Base-by-base conservation (phyloP, 1,139 yeast species). In the Zygoascus meyerae region DNA sequence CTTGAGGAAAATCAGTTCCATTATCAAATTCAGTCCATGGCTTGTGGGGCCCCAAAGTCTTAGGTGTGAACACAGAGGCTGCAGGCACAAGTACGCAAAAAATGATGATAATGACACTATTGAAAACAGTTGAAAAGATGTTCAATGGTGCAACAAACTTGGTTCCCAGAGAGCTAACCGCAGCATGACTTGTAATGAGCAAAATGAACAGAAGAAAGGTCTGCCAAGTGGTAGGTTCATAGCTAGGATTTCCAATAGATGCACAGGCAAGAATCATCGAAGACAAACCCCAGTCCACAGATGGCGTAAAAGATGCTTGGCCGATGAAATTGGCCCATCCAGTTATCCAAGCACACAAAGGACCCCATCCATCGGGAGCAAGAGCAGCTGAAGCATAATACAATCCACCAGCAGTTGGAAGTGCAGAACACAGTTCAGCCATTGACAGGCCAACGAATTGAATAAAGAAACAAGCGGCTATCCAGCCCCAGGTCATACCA, bases 401-500 rank as follows among this genome's bases (percentile, higher is more conserved):
- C 26, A 81, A 67, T 11, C 86, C 86, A 45, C 86, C 86, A 15
- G 80, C 72, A 2, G 86, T 81, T 44, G 86, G 86, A 54, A 78
- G 74, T 4, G 83, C 70, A 34, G 78, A 72, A 12, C 79, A 79
- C 43, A 79, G 62, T 51, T 79, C 79, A 2, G 83, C 73, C 76
- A 81, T 74, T 12, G 79, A 70, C 14, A 69, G 51, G 9, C 55
- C 56, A 8, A 55, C 58, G 2, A 49, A 42, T 79, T 77, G 45
- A 38, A 55, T 55, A 40, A 52, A 54, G 10, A 41, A 16, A 16
- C 52, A 46, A 5, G 56, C 54, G 15, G 49, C 44, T 15, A 79
- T 65, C 86, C 86, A 81, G 3, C 83, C 80, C 85, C 86, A 81
- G 5, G 79, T 71, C 52, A 78, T 68, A 2, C 85, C 83, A 10